phyloP scores from a whole-genome alignment of 352 stramenopile species.

The Globisporangium emineosum region DNA sequence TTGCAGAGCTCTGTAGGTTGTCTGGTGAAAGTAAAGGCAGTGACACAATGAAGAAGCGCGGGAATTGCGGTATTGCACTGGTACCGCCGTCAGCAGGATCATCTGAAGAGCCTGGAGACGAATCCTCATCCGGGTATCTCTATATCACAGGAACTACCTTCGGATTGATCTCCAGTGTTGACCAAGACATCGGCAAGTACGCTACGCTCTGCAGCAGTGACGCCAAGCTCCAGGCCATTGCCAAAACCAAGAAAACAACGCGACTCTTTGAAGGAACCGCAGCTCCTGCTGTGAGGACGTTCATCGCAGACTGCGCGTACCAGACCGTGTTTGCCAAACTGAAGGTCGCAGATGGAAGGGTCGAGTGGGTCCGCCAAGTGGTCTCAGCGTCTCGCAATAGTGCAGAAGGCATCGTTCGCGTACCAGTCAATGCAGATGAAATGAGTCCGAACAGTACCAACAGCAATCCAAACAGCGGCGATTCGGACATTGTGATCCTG shows the following conservation, averaged over 20 bases:
- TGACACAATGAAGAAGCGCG: neutral
- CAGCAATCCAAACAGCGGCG: neutral
- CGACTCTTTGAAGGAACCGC: constrained; percentile 7
- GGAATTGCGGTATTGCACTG: constrained; percentile 8
- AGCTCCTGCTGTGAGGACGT: neutral
- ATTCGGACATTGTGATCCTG: constrained; percentile 4
- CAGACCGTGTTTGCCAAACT: constrained; percentile 22
- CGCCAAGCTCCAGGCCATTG: neutral
- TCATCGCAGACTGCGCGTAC: neutral
- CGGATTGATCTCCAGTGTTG: constrained; percentile 22
- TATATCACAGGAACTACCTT: constrained; percentile 22
- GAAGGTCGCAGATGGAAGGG: constrained; percentile 6
- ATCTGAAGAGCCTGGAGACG: neutral
- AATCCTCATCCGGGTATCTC: constrained; percentile 1
- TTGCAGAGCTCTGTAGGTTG: constrained; percentile 5
- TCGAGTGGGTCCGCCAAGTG: constrained; percentile 25
- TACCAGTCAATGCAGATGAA: neutral
- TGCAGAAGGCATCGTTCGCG: constrained; percentile 3
- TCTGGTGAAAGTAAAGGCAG: neutral
- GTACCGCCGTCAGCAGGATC: neutral
- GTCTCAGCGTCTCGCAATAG: constrained; percentile 20
- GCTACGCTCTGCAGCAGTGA: constrained; percentile 11
- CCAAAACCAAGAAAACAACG: constrained; percentile 2
- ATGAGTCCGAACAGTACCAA: neutral
- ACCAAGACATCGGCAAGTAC: constrained; percentile 19